Percentiles rank a stretch among this genome's conserved stretches.
phyloP scores from a whole-genome alignment of 495 filamentous ascomycete genomes.

The Astrothelium subdiscretum region DNA sequence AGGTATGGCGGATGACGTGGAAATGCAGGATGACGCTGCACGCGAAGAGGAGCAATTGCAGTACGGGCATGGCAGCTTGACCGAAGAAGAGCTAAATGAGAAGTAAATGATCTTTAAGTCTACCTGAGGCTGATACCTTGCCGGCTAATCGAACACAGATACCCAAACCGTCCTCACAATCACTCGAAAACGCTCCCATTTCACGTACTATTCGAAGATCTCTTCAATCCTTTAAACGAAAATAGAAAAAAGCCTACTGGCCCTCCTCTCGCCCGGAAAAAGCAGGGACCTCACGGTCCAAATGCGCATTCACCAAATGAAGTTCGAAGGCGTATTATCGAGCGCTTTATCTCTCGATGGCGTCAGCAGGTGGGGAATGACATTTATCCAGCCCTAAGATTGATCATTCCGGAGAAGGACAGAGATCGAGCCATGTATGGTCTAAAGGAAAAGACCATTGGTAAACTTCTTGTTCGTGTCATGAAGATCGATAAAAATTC shows the following conservation, averaged over 20 bases:
- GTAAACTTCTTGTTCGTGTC: conserved; percentile 73
- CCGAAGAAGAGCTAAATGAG: conserved; percentile 46
- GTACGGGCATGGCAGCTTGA: conserved; percentile 33
- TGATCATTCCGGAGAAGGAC: conserved; percentile 92
- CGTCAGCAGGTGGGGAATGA: conserved; percentile 77
- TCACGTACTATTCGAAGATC: conserved; percentile 57
- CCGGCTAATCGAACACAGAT: conserved; percentile 38
- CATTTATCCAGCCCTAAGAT: conserved; percentile 82
- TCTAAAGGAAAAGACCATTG: conserved; percentile 85
- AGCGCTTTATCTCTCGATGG: conserved; percentile 83
- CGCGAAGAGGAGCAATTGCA: conserved; percentile 26
- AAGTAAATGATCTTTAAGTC: conserved; percentile 38
- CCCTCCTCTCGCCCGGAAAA: conserved; percentile 36
- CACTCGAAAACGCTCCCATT: conserved; percentile 70
- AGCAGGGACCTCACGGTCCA: conserved; percentile 45
- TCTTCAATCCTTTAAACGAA: conserved; percentile 81
- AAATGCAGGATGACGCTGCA: conserved; percentile 28
- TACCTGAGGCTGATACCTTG: not conserved
- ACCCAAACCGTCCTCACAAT: conserved; percentile 76
- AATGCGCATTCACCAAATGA: conserved; percentile 65
- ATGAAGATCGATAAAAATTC: conserved; percentile 89
- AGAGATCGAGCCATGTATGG: conserved; percentile 89
- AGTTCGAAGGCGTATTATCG: conserved; percentile 71
- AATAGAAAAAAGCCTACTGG: conserved; percentile 65
- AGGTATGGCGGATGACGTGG: conserved; percentile 21